Conservation (phyloP, 2,329 filamentous ascomycete genomes). For the Paraphoma chrysanthemicola region DNA sequence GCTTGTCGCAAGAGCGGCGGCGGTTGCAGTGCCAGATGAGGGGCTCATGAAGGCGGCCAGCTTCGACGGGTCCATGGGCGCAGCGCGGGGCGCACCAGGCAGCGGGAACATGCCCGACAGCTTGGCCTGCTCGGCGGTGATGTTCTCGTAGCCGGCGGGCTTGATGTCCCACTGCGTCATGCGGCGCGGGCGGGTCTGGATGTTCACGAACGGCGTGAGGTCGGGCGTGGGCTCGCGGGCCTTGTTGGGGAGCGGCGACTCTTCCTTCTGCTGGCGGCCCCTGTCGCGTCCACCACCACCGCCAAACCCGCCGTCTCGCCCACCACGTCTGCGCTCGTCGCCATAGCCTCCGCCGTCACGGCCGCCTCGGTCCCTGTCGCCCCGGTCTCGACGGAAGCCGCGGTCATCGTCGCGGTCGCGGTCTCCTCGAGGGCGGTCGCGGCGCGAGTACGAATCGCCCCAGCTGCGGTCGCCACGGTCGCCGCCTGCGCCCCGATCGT, state of each 20-base stretch:
- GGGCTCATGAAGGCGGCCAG: conserved; percentile 96
- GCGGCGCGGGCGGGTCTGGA: conserved; percentile 86
- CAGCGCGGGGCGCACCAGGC: conserved; percentile 90
- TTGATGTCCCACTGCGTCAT: conserved; percentile 99
- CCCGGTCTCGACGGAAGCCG: conserved; percentile 39
- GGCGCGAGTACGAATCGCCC: conserved; percentile 60
- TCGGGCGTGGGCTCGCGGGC: conserved; percentile 96
- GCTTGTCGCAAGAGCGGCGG: conserved; percentile 84
- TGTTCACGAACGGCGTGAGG: conserved; percentile 81
- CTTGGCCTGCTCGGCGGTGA: conserved; percentile 98
- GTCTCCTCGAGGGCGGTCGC: conserved; percentile 41
- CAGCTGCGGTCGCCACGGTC: conserved; percentile 62
- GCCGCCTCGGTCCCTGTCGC: conserved; percentile 57
- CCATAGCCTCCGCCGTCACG: conserved; percentile 56
- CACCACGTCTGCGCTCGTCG: conserved; percentile 46
- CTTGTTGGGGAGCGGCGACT: conserved; percentile 77
- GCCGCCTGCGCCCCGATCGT: conserved; percentile 60
- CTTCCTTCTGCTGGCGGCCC: conserved; percentile 71
- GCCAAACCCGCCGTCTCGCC: conserved; percentile 32
- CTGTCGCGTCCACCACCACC: conserved; percentile 55
- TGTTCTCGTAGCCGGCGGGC: conserved; percentile 95
- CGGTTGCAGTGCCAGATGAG: conserved; percentile 73
- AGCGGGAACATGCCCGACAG: conserved; percentile 98
- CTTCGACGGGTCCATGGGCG: conserved; percentile 92
- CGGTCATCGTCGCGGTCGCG: conserved; percentile 45